These are phyloP conservation scores for Colletotrichum sp. DNA, from an alignment of 2,329 filamentous ascomycete genomes.

Conservation along the genomic window DNA sequence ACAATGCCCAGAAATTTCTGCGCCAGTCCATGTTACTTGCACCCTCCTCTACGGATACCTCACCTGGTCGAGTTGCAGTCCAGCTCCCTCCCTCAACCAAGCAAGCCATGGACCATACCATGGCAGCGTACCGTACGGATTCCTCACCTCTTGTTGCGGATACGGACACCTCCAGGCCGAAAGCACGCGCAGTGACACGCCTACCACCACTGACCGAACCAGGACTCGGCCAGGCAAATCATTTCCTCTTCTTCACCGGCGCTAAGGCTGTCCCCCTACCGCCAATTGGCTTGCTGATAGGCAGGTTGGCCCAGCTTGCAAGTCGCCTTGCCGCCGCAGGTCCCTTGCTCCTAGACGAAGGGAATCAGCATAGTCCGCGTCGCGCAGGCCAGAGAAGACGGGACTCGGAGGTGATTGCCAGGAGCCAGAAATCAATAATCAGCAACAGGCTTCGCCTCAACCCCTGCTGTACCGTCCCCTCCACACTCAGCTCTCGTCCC, in stretches of 20 bases:
- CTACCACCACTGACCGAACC: background rate
- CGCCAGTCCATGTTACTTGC: background rate
- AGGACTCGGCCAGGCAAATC: constrained; percentile 5
- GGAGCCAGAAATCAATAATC: background rate
- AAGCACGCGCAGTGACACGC: background rate
- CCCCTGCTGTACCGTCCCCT: background rate
- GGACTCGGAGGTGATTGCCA: background rate
- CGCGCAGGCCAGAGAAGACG: background rate
- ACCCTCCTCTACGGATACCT: background rate
- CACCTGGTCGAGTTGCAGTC: background rate
- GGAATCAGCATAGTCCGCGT: background rate
- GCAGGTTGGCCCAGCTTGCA: background rate
- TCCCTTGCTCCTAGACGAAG: background rate
- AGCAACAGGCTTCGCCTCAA: background rate
- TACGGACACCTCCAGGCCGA: background rate
- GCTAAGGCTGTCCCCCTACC: constrained; percentile 12
- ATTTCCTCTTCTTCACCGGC: background rate
- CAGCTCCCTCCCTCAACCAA: background rate
- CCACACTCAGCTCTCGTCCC: background rate
- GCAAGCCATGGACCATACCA: background rate
- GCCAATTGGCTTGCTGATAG: background rate
- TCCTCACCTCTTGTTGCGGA: background rate
- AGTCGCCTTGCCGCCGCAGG: background rate
- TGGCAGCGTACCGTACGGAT: background rate
- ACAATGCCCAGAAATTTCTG: background rate